Conservation (phyloP, 148 eudicot species). For the Spergularia bocconei region DNA sequence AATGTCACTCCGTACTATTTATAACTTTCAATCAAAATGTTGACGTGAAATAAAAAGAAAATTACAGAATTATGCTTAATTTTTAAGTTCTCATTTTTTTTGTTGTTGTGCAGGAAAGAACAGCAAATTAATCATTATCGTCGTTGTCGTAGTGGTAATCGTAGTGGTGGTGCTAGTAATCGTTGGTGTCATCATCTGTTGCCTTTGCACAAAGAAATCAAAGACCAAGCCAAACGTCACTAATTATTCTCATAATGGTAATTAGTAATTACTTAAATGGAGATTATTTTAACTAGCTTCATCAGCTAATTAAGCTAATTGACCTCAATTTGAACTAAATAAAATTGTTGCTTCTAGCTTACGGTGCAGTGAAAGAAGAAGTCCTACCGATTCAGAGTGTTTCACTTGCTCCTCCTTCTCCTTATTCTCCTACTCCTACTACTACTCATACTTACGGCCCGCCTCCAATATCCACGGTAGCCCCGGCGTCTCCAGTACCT, state of each 20-base stretch:
- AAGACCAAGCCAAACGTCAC: not conserved
- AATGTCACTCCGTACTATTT: too few species aligned
- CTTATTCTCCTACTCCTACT: not conserved
- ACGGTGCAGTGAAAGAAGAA: not conserved
- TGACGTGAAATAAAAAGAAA: too few species aligned
- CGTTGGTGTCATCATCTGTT: not conserved
- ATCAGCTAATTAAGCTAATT: too few species aligned
- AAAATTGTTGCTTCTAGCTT: too few species aligned
- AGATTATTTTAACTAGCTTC: too few species aligned
- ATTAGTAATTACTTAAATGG: not conserved
- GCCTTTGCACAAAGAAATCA: not conserved
- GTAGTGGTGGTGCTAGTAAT: not conserved
- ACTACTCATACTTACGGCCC: not conserved
- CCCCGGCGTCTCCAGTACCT: not conserved
- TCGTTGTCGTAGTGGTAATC: not conserved
- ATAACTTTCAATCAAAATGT: too few species aligned
- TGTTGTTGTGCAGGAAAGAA: conserved; percentile 13
- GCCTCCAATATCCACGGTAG: not conserved
- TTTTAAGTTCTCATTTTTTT: too few species aligned
- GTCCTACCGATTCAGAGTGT: not conserved
- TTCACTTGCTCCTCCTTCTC: not conserved
- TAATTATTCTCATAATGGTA: conserved; percentile 2
- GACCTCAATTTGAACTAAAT: too few species aligned
- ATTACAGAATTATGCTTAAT: too few species aligned
- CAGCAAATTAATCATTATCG: not conserved